Evolutionary conservation across 192 early-diverging fungal species (phyloP).

Genomic region (Geranomyces variabilis): DNA sequence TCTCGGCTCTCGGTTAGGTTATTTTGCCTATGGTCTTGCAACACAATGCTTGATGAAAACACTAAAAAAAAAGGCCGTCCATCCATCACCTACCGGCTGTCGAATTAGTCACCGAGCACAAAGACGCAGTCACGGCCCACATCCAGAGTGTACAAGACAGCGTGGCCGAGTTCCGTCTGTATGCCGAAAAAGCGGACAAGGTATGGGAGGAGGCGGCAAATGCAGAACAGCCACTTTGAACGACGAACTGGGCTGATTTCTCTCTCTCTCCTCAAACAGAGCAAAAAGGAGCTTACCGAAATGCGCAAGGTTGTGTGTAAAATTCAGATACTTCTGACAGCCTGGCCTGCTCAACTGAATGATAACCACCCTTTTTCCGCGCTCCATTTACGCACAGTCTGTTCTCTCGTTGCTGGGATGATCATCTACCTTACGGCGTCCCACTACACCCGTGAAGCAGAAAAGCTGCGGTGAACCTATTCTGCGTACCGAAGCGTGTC

Average conservation of each 20-base stretch:
- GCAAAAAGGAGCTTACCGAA: conserved; percentile 1
- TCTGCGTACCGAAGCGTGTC: neutral
- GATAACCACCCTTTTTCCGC: neutral
- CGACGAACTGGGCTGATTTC: too few species aligned
- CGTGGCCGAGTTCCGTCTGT: neutral
- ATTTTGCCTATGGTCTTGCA: neutral
- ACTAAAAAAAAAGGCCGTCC: too few species aligned
- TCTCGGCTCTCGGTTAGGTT: neutral
- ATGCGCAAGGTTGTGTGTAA: neutral
- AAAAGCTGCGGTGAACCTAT: neutral
- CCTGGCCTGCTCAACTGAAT: too few species aligned
- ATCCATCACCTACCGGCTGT: too few species aligned
- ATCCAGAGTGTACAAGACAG: neutral
- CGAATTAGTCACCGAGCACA: neutral
- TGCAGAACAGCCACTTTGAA: too few species aligned
- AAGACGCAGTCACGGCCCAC: neutral
- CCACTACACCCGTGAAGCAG: too few species aligned
- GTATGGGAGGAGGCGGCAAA: neutral
- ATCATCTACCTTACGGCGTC: too few species aligned
- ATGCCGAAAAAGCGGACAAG: neutral
- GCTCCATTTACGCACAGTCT: neutral
- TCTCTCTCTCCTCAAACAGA: neutral
- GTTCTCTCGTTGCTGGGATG: neutral
- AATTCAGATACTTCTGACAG: neutral
- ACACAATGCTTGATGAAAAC: too few species aligned